phyloP scores from a whole-genome alignment of 1,139 yeast species.

The Saccharomyces hybrid region DNA sequence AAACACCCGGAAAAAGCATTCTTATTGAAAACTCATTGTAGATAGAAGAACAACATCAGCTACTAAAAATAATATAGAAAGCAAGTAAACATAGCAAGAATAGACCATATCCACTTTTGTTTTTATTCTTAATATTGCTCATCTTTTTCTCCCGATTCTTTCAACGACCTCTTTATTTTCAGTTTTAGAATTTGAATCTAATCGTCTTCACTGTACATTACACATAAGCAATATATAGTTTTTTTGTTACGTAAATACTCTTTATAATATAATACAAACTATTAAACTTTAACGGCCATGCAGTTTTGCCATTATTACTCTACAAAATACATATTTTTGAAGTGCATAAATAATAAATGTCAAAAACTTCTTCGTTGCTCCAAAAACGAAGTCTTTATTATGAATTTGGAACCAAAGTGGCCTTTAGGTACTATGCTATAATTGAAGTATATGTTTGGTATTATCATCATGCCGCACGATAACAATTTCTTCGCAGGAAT shows the following conservation, averaged over 20 bases:
- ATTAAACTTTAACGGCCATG: neutral
- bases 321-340: neutral
- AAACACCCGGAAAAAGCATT: neutral
- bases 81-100: neutral
- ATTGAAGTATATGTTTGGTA: neutral
- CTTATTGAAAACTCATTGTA: neutral
- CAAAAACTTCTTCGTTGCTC: neutral
- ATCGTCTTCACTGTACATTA: constrained; percentile 1
- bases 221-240: neutral
- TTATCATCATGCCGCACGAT: neutral
- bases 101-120: neutral
- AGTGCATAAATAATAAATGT: neutral
- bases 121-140: neutral
- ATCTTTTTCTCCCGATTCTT: neutral
- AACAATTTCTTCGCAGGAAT: neutral
- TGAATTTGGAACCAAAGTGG: too few species aligned
- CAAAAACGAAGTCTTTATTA: neutral
- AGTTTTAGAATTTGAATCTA: neutral
- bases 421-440: too few species aligned
- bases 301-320: neutral
- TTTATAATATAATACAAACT: neutral
- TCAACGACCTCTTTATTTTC: neutral
- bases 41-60: constrained; percentile 1
- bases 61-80: neutral
- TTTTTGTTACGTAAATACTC: neutral